Evolutionary conservation across 495 filamentous ascomycete species (phyloP), one percentile per base, ranked within the genome.

Genomic region (Aspergillus cristatus): DNA sequence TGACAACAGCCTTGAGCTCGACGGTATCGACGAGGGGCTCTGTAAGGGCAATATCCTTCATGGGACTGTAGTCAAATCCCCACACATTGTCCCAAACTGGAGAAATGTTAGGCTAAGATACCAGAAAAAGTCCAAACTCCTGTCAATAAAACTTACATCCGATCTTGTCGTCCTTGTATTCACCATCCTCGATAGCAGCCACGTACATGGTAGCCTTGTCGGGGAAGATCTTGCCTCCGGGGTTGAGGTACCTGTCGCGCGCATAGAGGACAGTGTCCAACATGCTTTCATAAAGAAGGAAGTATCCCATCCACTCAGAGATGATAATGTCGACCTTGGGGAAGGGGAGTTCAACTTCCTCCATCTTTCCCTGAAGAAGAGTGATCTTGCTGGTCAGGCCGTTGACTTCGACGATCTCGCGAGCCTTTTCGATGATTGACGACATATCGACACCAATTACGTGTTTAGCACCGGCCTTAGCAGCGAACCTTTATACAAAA

Each of bases 291-390:
- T 96, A 99, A 29, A 97, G 76, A 32, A 99, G 75, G 67, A 91
- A 94, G 69, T 99, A 99, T 32, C 91, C 91, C 91, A 99, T 99
- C 91, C 91, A 99, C 67, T 99, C 91, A 20, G 86, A 94, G 43
- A 99, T 86, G 65, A 99, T 99, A 53, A 99, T 90, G 60, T 99
- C 91, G 48, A 99, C 93, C 54, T 94, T 78, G 36, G 68, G 62
- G 47, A 89, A 89, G 15, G 93, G 91, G 16, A 99, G 78, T 15
- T 67, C 49, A 24, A 95, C 88, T 49, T 99, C 93, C 65, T 99
- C 91, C 78, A 99, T 90, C 68, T 88, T 88, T 32, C 93, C 91
- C 62, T 91, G 84, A 34, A 99, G 67, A 15, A 91, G 79, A 14
- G 88, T 94, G 58, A 99, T 90, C 65, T 80, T 79, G 57, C 77